phyloP scores from a whole-genome alignment of 345 rosid species.

The Kandelia obovata region DNA sequence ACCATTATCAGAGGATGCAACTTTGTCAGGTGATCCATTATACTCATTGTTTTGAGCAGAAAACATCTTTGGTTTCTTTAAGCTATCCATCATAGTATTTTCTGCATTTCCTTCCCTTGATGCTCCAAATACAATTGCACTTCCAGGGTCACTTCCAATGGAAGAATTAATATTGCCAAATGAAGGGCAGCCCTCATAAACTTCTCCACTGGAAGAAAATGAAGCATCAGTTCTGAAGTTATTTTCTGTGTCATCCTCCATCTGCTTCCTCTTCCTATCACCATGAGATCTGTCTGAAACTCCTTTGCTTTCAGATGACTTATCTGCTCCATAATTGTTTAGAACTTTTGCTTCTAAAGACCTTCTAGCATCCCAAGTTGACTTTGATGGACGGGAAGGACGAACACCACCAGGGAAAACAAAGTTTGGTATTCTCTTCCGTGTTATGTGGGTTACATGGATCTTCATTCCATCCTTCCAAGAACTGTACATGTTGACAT shows the following conservation, averaged over 20 bases:
- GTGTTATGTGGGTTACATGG: conserved; percentile 62
- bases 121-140: conserved; percentile 22
- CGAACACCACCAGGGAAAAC: conserved; percentile 85
- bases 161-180: conserved; percentile 39
- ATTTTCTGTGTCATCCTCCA: conserved; percentile 42
- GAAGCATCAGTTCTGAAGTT: conserved; percentile 31
- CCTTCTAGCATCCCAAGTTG: conserved; percentile 68
- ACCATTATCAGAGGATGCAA: conserved; percentile 26
- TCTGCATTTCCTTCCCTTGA: conserved; percentile 31
- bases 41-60: conserved; percentile 25
- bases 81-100: conserved; percentile 13
- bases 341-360: conserved; percentile 47
- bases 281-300: conserved; percentile 55
- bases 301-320: conserved; percentile 48
- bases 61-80: conserved; percentile 10
- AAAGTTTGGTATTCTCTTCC: conserved; percentile 66
- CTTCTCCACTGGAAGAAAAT: conserved; percentile 38
- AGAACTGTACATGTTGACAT: conserved; percentile 54
- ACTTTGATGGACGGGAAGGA: conserved; percentile 59
- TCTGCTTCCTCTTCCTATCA: conserved; percentile 59
- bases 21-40: conserved; percentile 15
- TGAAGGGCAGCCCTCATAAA: conserved; percentile 45
- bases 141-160: conserved; percentile 22
- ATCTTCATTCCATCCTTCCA: conserved; percentile 90
- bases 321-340: conserved; percentile 36